These are phyloP conservation scores for Patellifolia procumbens DNA, from an alignment of 179 eudicot genomes.

Conservation along the genomic window DNA sequence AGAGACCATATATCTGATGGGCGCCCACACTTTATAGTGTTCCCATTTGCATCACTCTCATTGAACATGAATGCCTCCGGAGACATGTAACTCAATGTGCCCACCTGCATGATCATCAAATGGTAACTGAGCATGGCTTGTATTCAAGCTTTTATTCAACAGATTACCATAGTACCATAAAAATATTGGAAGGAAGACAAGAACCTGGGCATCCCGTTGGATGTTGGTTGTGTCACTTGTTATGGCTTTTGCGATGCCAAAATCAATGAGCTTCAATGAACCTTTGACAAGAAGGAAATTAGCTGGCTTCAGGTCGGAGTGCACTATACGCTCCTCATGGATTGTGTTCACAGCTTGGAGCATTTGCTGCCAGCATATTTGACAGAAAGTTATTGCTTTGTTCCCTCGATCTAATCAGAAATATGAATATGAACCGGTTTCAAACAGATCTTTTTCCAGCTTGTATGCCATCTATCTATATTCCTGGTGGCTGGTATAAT, in stretches of 20 bases:
- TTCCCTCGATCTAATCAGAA: conserved; percentile 7
- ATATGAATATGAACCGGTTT: neutral
- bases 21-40: conserved; percentile 86
- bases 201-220: conserved; percentile 94
- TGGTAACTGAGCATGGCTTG: neutral
- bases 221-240: conserved; percentile 97
- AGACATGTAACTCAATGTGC: conserved; percentile 96
- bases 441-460: conserved; percentile 1
- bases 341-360: conserved; percentile 86
- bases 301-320: conserved; percentile 94
- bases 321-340: conserved; percentile 97
- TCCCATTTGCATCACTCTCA: conserved; percentile 83
- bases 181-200: neutral
- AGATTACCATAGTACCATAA: neutral
- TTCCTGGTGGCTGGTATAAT: neutral
- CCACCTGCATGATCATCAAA: conserved; percentile 59
- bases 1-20: conserved; percentile 98
- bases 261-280: conserved; percentile 89
- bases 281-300: conserved; percentile 98
- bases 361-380: conserved; percentile 68
- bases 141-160: neutral
- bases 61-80: conserved; percentile 98
- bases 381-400: conserved; percentile 23
- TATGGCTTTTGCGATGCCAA: conserved; percentile 98
- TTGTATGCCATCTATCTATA: too few relatives aligned